These are phyloP conservation scores for Coemansia reversa DNA, from an alignment of 192 early-diverging fungal species.

Conservation along the genomic window DNA sequence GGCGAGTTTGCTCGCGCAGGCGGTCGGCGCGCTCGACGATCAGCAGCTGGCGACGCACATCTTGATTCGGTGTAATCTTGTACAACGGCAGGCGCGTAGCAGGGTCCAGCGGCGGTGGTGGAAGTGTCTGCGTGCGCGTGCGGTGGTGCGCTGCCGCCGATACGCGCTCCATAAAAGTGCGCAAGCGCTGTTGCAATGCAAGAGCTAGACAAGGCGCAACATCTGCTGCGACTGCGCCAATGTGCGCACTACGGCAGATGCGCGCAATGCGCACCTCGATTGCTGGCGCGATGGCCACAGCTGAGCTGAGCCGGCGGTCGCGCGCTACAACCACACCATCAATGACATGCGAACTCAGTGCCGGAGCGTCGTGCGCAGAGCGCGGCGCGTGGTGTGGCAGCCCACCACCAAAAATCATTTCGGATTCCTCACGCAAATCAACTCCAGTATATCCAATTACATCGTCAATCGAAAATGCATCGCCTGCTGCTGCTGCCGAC, in stretches of 20 bases:
- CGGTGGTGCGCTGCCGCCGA: slow-evolving; percentile 71
- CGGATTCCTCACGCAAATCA: slow-evolving; percentile 68
- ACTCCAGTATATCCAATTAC: slow-evolving; percentile 78
- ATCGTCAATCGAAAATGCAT: slow-evolving; percentile 57
- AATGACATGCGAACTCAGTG: slow-evolving; percentile 9
- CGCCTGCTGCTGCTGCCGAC: slow-evolving; percentile 19
- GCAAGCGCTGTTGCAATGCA: slow-evolving; percentile 67
- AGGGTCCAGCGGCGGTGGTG: slow-evolving; percentile 58
- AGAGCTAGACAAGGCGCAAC: slow-evolving; percentile 63
- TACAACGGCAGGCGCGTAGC: slow-evolving; percentile 62
- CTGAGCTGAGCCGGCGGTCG: slow-evolving; percentile 19
- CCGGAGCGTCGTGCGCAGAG: slow-evolving; percentile 6
- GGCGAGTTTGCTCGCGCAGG: slow-evolving; percentile 62
- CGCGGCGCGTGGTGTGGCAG: slow-evolving; percentile 13
- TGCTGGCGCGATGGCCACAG: slow-evolving; percentile 15
- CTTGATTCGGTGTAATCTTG: slow-evolving; percentile 64
- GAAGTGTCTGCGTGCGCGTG: slow-evolving; percentile 59
- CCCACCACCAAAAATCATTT: slow-evolving; percentile 57
- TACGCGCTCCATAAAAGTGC: slow-evolving; percentile 66
- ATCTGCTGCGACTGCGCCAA: slow-evolving; percentile 59
- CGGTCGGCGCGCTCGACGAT: slow-evolving; percentile 70
- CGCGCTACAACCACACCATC: slow-evolving; percentile 28
- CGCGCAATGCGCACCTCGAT: slow-evolving; percentile 15
- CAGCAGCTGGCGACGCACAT: slow-evolving; percentile 67
- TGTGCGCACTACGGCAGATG: slow-evolving; percentile 4